phyloP scores from a whole-genome alignment of 305 asterid species.

The Solanum hybrid region DNA sequence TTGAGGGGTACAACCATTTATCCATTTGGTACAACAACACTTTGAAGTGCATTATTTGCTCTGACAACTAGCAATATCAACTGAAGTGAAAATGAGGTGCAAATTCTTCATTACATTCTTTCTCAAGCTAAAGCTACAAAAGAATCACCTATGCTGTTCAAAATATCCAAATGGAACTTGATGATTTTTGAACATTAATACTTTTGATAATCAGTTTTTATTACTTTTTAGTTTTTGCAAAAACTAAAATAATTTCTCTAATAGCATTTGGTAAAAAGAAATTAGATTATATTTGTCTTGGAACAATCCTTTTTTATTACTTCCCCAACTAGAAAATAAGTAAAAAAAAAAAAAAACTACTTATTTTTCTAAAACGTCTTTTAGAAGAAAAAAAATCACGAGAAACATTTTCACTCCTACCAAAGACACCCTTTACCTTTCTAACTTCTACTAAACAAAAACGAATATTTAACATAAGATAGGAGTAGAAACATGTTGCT shows the following conservation, averaged over 20 bases:
- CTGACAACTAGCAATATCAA: neutral
- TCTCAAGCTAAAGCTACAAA: neutral
- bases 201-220: neutral
- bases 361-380: neutral
- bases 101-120: neutral
- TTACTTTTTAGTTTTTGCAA: neutral
- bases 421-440: neutral
- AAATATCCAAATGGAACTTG: neutral
- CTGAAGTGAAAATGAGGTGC: neutral
- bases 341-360: neutral
- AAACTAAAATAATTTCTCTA: neutral
- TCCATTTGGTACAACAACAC: neutral
- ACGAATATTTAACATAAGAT: neutral
- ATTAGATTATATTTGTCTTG: neutral
- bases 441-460: neutral
- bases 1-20: neutral
- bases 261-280: neutral
- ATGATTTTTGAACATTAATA: neutral
- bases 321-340: neutral
- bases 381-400: neutral
- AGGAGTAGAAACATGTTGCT: neutral
- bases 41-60: neutral
- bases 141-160: neutral
- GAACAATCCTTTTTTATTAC: neutral
- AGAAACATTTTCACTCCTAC: neutral